Evolutionary conservation across 1,284 basidiomycete species (phyloP), one percentile per base, ranked within the genome.

Genomic region (Marasmius fiardii): DNA sequence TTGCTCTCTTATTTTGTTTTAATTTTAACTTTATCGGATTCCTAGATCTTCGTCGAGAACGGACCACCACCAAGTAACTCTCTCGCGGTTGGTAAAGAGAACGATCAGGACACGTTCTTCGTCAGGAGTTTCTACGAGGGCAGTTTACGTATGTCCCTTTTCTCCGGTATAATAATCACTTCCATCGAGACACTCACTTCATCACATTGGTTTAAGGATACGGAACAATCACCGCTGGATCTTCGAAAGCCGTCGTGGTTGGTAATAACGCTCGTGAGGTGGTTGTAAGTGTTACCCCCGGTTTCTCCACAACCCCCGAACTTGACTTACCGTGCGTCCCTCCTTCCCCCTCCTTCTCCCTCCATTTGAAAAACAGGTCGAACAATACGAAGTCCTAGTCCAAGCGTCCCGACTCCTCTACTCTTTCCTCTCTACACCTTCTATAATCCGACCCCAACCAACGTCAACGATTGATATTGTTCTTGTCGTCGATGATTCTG

Each of bases 401-500:
- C 31, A 51, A 51, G 33, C 49, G 7, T 51, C 49, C 4, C n/a
- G n/a, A 14, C 6, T 20, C 33, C 24, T 51, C 33, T 51, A 35
- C 33, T 35, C 49, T 5, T 51, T 51, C 18, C 12, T 14, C 8
- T 6, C 49, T 4, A 14, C 4, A 2, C 60, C 63, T 1, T 59
- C 62, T 39, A 50, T 59, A 31, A 55, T n/a, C n/a, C 59, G 26
- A 59, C 60, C 18, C 16, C 58, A 41, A 61, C 56, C 20, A 62
- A 61, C n/a, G 44, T 35, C 35, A 0, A 47, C 62, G 28, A 61
- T 60, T 12, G 59, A 76, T 55, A 68, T 66, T 18, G 72, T 79
- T 34, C 66, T 78, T 44, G 57, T 76, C 34, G 61, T 79, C n/a
- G 77, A 79, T 52, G 77, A 78, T 58, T 80, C 78, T 0, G 62